Evolutionary conservation across 495 filamentous ascomycete species (phyloP), one percentile per base, ranked within the genome.

Genomic region (Aspergillus cristatus): DNA sequence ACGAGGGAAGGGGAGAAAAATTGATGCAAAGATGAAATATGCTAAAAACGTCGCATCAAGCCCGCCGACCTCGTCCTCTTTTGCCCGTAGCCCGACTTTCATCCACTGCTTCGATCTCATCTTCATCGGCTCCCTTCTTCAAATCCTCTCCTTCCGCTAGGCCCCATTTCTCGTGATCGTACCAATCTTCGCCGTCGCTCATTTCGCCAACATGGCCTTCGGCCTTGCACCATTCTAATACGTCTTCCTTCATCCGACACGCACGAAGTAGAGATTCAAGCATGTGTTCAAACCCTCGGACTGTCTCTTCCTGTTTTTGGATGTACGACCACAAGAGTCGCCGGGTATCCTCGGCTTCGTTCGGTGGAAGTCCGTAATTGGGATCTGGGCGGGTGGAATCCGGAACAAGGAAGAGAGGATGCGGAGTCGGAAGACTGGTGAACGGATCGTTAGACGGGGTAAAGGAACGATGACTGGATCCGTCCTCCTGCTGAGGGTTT

Each of bases 131-230:
- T 2, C 89, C 89, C 55, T 96, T 96, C 56, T 85, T 86, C 11
- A 96, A 67, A 53, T 87, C 83, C 46, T 86, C 84, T 3, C 60
- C 63, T 26, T 66, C 62, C 2, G 79, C 79, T 29, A 96, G 56
- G 2, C 79, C 79, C 89, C 86, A 94, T 66, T 83, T 81, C 52
- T 91, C 85, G 39, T 76, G 77, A 51, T 96, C 89, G 55, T 93
- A 93, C 87, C 89, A 96, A 54, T 96, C 89, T 63, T 96, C 89
- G 2, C 86, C 86, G 50, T 96, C 89, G 24, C 82, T 89, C 77
- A 94, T 65, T 37, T 81, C 75, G 1, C 86, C 87, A 16, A 83
- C 72, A 51, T 96, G 91, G 4, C 78, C 85, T 58, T 98, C 93
- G 0, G 91, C 86, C 57, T 93, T 90, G 36, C 73, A 76, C 84